Evolutionary conservation across 306 rosid species (phyloP).

Genomic region (Adenanthera pavonina): DNA sequence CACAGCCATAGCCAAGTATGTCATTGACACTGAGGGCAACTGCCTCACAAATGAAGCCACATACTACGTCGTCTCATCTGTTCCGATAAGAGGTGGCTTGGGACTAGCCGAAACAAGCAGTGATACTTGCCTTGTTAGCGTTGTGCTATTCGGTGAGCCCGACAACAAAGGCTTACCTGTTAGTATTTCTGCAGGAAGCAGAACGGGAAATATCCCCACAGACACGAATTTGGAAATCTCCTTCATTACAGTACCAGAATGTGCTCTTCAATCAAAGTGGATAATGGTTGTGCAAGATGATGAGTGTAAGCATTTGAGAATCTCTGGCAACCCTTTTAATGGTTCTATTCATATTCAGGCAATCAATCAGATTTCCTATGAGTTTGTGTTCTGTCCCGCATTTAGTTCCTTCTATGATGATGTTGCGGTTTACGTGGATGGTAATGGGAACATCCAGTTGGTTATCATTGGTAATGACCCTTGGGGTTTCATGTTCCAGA

Average conservation of each 20-base stretch:
- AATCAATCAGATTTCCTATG: no score
- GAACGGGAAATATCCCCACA: background rate
- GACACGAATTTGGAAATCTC: background rate
- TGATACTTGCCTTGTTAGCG: constrained; percentile 13
- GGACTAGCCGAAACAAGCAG: background rate
- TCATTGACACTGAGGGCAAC: background rate
- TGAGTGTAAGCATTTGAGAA: background rate
- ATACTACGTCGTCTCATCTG: background rate
- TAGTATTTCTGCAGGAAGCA: background rate
- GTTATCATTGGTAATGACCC: no score
- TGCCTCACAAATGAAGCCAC: background rate
- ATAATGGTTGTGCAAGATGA: background rate
- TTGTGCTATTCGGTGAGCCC: background rate
- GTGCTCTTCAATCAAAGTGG: background rate
- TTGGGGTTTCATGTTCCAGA: no score
- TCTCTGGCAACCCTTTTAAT: no score
- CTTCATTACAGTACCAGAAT: background rate
- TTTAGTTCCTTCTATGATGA: no score
- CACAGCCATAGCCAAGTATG: no score
- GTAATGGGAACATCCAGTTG: no score
- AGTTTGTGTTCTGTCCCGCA: no score
- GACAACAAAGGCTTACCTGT: background rate
- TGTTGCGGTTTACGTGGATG: no score
- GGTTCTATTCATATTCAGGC: no score
- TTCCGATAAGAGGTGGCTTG: background rate